phyloP scores from a whole-genome alignment of 441 rosid species.

The Hura crepitans region DNA sequence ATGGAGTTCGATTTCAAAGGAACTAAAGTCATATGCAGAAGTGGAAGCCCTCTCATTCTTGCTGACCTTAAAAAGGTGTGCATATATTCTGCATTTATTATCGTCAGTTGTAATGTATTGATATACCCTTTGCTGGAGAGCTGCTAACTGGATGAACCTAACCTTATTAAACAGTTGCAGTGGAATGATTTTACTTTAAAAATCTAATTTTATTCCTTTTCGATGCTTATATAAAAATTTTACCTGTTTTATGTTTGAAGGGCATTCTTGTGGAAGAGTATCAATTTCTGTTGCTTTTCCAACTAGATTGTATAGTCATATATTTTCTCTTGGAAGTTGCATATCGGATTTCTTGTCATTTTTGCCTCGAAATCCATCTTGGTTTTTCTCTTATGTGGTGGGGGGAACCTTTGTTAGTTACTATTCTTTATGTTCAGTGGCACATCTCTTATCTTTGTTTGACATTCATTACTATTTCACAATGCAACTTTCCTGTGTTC shows the following conservation, averaged over 20 bases:
- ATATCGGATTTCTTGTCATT: not conserved
- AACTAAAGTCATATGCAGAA: constrained; percentile 67
- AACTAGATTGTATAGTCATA: not conserved
- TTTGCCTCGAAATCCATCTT: not conserved
- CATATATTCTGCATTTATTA: not conserved
- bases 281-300: too few species aligned
- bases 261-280: not conserved
- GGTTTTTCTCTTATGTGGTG: not conserved
- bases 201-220: too few species aligned
- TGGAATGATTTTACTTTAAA: not conserved
- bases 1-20: constrained; percentile 76
- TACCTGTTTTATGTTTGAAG: too few species aligned
- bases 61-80: constrained; percentile 65
- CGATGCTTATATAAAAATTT: too few species aligned
- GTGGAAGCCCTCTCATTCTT: constrained; percentile 66
- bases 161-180: not conserved
- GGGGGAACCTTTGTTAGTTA: not conserved
- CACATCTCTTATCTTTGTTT: not conserved
- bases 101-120: not conserved
- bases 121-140: not conserved
- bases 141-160: not conserved
- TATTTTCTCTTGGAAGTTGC: not conserved
- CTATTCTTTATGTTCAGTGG: not conserved
- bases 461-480: not conserved
- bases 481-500: not conserved